These are phyloP conservation scores for Clonostachys rosea DNA, from an alignment of 2,329 filamentous ascomycete species.

Conservation along the genomic window DNA sequence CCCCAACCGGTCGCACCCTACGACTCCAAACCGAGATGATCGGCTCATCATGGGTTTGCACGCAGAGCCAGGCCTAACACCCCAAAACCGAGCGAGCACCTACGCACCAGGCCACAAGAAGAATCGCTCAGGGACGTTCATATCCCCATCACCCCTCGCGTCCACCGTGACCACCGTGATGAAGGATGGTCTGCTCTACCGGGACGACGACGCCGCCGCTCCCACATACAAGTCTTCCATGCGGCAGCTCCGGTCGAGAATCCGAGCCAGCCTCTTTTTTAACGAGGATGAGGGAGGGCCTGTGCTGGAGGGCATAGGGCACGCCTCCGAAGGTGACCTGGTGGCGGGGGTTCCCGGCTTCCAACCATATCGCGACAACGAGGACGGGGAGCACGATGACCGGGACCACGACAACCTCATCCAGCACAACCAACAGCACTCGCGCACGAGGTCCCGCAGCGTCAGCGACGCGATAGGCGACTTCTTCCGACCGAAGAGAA, in stretches of 20 bases:
- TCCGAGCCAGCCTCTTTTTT: constrained; percentile 51
- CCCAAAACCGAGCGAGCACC: constrained; percentile 16
- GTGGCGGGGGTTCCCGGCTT: constrained; percentile 1
- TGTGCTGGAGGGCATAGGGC: constrained; percentile 7
- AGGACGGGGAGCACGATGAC: background rate
- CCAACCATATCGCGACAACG: background rate
- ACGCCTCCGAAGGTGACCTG: constrained; percentile 17
- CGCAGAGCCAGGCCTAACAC: constrained; percentile 17
- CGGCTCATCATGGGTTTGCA: constrained; percentile 9
- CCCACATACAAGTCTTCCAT: constrained; percentile 35
- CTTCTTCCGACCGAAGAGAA: constrained; percentile 28
- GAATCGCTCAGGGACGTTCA: constrained; percentile 38
- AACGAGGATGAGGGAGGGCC: constrained; percentile 31
- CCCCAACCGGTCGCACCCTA: constrained; percentile 18
- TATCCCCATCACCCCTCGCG: constrained; percentile 55
- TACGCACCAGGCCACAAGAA: constrained; percentile 14
- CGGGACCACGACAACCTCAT: background rate
- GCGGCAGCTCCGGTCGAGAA: constrained; percentile 40
- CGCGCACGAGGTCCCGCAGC: constrained; percentile 27
- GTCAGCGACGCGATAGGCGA: constrained; percentile 34
- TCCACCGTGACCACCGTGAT: constrained; percentile 55
- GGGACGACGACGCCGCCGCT: constrained; percentile 28
- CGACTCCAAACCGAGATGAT: constrained; percentile 23
- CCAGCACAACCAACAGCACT: constrained; percentile 5
- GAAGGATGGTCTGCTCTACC: constrained; percentile 46